These are phyloP conservation scores for Leptographium procerum DNA, from an alignment of 2,329 filamentous ascomycete genomes.

Conservation along the genomic window DNA sequence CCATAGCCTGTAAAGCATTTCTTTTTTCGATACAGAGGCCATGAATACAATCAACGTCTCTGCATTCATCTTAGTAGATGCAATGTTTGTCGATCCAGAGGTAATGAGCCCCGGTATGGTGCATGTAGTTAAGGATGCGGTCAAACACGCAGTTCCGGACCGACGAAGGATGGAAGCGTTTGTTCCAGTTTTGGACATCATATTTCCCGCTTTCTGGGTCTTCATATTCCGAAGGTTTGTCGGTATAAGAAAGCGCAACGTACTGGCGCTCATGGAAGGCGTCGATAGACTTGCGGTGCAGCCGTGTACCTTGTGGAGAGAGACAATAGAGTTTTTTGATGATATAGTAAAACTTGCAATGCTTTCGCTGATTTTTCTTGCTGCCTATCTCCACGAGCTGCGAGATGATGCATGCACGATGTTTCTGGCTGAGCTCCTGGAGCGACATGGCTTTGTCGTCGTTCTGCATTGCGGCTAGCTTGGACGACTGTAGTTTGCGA, in stretches of 20 bases:
- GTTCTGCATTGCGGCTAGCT: too few relatives aligned
- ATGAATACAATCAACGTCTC: not conserved
- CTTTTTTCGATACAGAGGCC: not conserved
- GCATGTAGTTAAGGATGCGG: not conserved
- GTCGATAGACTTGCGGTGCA: not conserved
- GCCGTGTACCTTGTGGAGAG: not conserved
- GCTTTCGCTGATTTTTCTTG: not conserved
- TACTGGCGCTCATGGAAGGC: not conserved
- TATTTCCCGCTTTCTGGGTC: not conserved
- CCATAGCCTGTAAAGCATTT: not conserved
- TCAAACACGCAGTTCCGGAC: not conserved
- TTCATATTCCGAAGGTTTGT: not conserved
- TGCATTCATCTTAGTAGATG: not conserved
- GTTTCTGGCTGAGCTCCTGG: not conserved
- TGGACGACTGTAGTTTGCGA: too few relatives aligned
- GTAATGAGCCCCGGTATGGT: not conserved
- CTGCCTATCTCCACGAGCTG: not conserved
- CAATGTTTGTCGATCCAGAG: not conserved
- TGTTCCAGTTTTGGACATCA: not conserved
- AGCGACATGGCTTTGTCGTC: not conserved
- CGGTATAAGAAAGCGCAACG: not conserved
- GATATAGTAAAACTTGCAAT: not conserved
- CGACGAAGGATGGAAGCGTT: not conserved
- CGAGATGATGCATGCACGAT: not conserved
- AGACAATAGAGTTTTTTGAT: not conserved